phyloP scores from a whole-genome alignment of 2,329 filamentous ascomycete species.

The Calonectria honghensis region DNA sequence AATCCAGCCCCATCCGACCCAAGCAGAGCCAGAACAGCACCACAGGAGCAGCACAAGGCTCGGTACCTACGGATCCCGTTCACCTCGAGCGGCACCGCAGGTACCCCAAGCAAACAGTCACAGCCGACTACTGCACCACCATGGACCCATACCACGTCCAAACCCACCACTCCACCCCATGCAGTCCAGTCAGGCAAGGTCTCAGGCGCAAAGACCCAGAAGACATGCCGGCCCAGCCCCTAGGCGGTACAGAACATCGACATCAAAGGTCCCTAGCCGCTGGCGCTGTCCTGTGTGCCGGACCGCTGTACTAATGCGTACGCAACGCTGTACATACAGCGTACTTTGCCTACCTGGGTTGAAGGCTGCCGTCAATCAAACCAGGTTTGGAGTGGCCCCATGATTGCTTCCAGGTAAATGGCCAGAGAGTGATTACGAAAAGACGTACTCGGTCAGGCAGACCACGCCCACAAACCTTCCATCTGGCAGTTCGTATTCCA shows the following conservation, averaged over 20 bases:
- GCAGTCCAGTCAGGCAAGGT: slow-evolving; percentile 33
- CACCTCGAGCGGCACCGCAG: slow-evolving; percentile 10
- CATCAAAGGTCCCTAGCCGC: slow-evolving; percentile 25
- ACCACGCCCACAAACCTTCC: slow-evolving; percentile 20
- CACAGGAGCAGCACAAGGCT: slow-evolving; percentile 14
- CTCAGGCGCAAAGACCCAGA: slow-evolving; percentile 31
- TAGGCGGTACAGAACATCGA: slow-evolving; percentile 11
- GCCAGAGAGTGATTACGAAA: slow-evolving; percentile 20
- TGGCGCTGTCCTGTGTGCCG: slow-evolving; percentile 23
- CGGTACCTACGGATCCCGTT: slow-evolving; percentile 6
- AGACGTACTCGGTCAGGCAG: slow-evolving; percentile 10
- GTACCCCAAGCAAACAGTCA: slow-evolving; percentile 28
- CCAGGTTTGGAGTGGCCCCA: slow-evolving; percentile 35
- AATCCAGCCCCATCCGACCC: slow-evolving; percentile 28
- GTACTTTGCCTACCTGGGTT: slow-evolving; percentile 30
- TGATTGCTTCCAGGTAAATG: slow-evolving; percentile 27
- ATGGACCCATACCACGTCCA: slow-evolving; percentile 29
- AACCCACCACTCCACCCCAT: slow-evolving; percentile 33
- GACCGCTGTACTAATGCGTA: slow-evolving; percentile 27
- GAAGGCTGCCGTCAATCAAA: slow-evolving; percentile 34
- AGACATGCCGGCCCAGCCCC: slow-evolving; percentile 35
- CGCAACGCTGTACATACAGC: slow-evolving; percentile 15
- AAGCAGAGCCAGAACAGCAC: background rate
- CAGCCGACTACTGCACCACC: slow-evolving; percentile 36
- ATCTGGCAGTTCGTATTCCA: slow-evolving; percentile 28